Conservation (phyloP, 352 stramenopile species). For the Blastocystis sp. region DNA sequence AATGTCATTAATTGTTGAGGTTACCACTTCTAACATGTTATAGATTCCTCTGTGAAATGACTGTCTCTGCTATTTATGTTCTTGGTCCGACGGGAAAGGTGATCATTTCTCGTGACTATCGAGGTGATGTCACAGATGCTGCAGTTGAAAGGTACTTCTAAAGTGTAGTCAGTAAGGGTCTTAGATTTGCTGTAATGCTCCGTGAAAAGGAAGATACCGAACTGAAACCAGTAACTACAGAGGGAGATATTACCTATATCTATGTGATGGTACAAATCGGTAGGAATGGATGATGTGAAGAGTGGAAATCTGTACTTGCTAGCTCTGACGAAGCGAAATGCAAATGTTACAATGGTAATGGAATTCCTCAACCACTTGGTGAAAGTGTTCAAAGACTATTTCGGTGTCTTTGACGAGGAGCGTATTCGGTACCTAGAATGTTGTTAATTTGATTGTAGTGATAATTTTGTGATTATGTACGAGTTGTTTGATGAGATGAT, state of each 20-base stretch:
- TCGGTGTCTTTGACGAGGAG: constrained; percentile 95
- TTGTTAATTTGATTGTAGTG: constrained; percentile 63
- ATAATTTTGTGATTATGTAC: constrained; percentile 99
- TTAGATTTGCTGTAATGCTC: constrained; percentile 78
- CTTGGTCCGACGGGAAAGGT: constrained; percentile 96
- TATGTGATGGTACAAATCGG: constrained; percentile 78
- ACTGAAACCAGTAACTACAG: constrained; percentile 83
- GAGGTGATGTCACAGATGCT: constrained; percentile 90
- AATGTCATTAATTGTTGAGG: too few species aligned
- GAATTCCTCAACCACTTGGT: constrained; percentile 80
- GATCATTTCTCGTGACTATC: constrained; percentile 97
- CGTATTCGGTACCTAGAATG: constrained; percentile 77
- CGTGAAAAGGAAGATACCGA: constrained; percentile 86
- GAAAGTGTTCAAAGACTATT: constrained; percentile 97
- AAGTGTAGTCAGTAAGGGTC: constrained; percentile 43
- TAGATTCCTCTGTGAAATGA: constrained; percentile 47
- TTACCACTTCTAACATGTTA: neutral
- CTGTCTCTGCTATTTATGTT: constrained; percentile 89
- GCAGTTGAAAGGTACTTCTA: constrained; percentile 72
- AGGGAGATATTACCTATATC: constrained; percentile 81
- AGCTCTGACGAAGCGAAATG: constrained; percentile 95
- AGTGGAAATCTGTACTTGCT: constrained; percentile 98
- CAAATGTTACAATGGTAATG: constrained; percentile 89
- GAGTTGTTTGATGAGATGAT: constrained; percentile 99
- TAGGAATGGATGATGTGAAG: constrained; percentile 66